Conservation (phyloP, 306 rosid genomes). For the Trichosanthes cucumerina region DNA sequence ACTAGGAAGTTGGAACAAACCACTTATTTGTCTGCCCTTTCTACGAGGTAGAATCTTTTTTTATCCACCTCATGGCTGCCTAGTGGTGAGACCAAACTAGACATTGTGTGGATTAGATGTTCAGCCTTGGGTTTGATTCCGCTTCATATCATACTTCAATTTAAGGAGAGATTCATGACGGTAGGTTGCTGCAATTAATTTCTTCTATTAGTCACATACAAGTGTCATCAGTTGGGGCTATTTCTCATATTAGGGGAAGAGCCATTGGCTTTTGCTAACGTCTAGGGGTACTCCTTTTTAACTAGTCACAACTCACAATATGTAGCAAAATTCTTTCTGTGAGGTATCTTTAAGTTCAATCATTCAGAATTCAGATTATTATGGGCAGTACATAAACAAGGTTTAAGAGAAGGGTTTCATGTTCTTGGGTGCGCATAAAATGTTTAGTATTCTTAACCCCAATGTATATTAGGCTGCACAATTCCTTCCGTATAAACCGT, state of each 20-base stretch:
- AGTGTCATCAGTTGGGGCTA: not conserved
- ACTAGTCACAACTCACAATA: not conserved
- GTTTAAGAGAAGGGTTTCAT: not conserved
- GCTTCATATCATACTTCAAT: not conserved
- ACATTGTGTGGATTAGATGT: not conserved
- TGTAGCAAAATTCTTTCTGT: not conserved
- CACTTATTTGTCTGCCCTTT: not conserved
- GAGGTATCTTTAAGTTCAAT: not conserved
- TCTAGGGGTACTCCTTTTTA: not conserved
- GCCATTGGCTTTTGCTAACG: not conserved
- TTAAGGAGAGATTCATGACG: not conserved
- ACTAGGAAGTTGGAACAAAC: not conserved
- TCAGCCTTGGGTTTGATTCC: not conserved
- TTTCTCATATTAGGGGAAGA: not conserved
- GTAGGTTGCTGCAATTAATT: not conserved
- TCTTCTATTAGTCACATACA: not conserved
- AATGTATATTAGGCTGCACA: not conserved
- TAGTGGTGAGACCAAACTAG: not conserved
- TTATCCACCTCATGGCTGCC: not conserved
- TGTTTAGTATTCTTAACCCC: not conserved
- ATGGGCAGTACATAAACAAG: not conserved
- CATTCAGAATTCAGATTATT: not conserved
- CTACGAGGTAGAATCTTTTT: not conserved
- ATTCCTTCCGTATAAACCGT: not conserved
- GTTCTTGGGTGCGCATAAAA: not conserved